Conservation (phyloP, 495 filamentous ascomycete genomes). For the Thermochaetoides thermophila region DNA sequence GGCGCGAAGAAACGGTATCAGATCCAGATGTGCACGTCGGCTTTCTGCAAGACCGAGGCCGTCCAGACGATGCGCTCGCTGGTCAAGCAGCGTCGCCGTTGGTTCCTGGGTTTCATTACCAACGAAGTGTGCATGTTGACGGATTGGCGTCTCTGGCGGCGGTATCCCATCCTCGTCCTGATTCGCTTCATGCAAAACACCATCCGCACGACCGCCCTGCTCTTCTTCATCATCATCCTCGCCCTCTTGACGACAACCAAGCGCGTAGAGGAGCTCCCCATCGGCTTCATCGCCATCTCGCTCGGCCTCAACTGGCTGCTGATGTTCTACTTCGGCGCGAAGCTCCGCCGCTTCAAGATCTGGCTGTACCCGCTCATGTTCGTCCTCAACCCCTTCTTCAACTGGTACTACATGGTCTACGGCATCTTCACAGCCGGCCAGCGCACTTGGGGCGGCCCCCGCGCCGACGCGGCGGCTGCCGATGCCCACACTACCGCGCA, state of each 20-base stretch:
- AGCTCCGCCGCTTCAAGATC: slow-evolving; percentile 77
- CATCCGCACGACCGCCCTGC: slow-evolving; percentile 83
- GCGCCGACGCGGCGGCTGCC: slow-evolving; percentile 79
- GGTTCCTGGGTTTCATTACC: slow-evolving; percentile 96
- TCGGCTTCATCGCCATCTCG: slow-evolving; percentile 92
- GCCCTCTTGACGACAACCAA: slow-evolving; percentile 77
- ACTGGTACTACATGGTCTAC: slow-evolving; percentile 95
- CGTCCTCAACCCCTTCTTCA: slow-evolving; percentile 88
- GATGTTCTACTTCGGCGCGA: slow-evolving; percentile 90
- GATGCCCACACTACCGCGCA: slow-evolving; percentile 66
- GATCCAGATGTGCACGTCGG: slow-evolving; percentile 93
- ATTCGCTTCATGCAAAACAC: slow-evolving; percentile 95
- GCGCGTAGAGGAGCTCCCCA: slow-evolving; percentile 60
- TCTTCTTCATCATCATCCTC: slow-evolving; percentile 92
- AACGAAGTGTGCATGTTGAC: slow-evolving; percentile 99
- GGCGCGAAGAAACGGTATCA: slow-evolving; percentile 84
- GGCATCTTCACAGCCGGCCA: slow-evolving; percentile 84
- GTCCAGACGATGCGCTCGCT: slow-evolving; percentile 78
- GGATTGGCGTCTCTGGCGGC: slow-evolving; percentile 76
- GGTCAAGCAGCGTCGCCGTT: slow-evolving; percentile 86
- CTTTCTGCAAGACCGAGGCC: slow-evolving; percentile 97
- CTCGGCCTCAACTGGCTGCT: slow-evolving; percentile 87
- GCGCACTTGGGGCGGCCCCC: slow-evolving; percentile 90
- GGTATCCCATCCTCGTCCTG: slow-evolving; percentile 78
- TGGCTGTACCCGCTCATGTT: slow-evolving; percentile 97